These are phyloP conservation scores for Rhazya stricta DNA, from an alignment of 257 asterid genomes.

Conservation along the genomic window DNA sequence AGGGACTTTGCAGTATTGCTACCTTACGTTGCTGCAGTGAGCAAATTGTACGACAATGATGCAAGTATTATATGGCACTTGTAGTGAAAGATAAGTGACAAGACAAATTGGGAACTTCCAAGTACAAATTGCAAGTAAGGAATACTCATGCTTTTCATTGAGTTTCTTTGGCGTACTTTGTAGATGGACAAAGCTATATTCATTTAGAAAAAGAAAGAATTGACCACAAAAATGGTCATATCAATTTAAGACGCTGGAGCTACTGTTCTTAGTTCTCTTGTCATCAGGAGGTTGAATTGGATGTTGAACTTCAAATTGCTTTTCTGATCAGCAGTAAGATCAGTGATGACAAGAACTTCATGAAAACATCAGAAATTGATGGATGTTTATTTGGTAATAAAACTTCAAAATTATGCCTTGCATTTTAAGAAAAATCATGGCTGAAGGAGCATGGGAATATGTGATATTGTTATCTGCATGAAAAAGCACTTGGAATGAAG, in stretches of 20 bases:
- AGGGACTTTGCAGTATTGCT: neutral
- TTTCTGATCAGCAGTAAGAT: neutral
- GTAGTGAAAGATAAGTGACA: neutral
- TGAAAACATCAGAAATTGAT: neutral
- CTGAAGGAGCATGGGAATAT: neutral
- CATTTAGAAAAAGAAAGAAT: neutral
- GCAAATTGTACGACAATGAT: neutral
- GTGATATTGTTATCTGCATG: neutral
- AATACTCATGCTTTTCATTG: neutral
- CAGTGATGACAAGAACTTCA: neutral
- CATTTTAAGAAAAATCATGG: neutral
- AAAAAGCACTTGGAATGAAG: slow-evolving; percentile 12
- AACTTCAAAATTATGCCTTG: neutral
- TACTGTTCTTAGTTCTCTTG: neutral
- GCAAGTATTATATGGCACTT: neutral
- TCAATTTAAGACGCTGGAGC: neutral
- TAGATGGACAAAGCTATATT: neutral
- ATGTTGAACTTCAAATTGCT: neutral
- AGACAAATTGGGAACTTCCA: neutral
- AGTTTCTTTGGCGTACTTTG: neutral
- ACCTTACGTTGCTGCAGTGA: neutral
- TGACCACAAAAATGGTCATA: neutral
- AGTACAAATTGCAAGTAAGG: neutral
- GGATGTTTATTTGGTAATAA: neutral
- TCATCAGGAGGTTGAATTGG: neutral